Base-by-base conservation (phyloP, 2,329 filamentous ascomycete genomes). In the Fusarium multiceps region DNA sequence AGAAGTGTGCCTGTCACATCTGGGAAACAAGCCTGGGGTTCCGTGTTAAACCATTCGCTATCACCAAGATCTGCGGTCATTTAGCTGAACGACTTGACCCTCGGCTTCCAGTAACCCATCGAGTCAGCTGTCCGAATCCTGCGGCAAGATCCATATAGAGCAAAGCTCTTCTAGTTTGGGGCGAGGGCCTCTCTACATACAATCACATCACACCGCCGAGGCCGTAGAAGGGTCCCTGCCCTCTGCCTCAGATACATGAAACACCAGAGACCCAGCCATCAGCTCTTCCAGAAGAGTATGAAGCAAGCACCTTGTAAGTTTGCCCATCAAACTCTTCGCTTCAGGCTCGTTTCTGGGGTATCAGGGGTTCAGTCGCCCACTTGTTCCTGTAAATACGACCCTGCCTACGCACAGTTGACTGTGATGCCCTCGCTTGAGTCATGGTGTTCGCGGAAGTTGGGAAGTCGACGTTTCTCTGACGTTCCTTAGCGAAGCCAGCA, bases 231-330 rank as follows among this genome's bases (percentile, higher is more conserved):
- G 63, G 65, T 56, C 59, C 58, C 60, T 68, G 45, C 65, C 50
- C 65, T 64, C 51, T 57, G 57, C 59, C 63, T 69, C 66, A 55
- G 60, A 56, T 64, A 72, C 71, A 59, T 74, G 75, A 78, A 77
- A 75, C 71, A 42, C 25, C 49, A 53, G 27, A 62, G 42, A 40
- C 50, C 63, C 54, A 68, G 67, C 65, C 51, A 65, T 63, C 64
- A 62, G 59, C 62, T 70, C 51, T 74, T 74, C 72, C 74, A 73
- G 72, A 77, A 76, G 58, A 69, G 68, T 42, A 66, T 68, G 68
- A 73, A 56, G 69, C 68, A 56, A 43, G 58, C 55, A 59, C 49
- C 51, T 61, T 65, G 58, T 30, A 46, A 41, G 59, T 42, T 61
- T 47, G 42, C 37, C 60, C 37, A 46, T 64, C 55, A 59, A 59